Base-by-base conservation (phyloP, 2,329 filamentous ascomycete genomes). In the Apiospora koreana region DNA sequence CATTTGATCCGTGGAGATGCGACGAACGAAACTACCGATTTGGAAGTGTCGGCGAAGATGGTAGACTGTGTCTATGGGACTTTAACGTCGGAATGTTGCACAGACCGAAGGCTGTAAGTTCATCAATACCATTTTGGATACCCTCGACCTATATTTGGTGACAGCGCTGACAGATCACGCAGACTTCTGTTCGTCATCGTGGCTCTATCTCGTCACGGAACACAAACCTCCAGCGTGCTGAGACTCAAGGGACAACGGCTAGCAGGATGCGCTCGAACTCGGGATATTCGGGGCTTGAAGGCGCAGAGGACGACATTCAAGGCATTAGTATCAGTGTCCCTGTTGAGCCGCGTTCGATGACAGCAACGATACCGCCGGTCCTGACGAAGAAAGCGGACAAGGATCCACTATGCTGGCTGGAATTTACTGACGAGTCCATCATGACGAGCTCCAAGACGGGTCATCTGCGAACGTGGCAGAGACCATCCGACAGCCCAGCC, bases 71-170 rank as follows among this genome's bases (percentile, higher is more conserved):
- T 71, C 85, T 99, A 16, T 99, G 96, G 96, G 96, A 99, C 83
- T 99, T 99, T 80, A 97, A 92, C 74, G 94, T 97, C 54, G 94
- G 94, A 75, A 98, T 98, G 95, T 86, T 99, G 76, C 93, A 97
- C 81, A 89, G 95, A 71, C 95, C 96, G 25, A 95, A 95, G 82
- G 92, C 89, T 75, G 93, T 94, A 84, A 78, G 92, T 88, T 68
- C 67, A 72, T 68, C 10, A 74, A 23, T 65, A 43, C 12, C 10
- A 9, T 23, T 25, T 12, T 23, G 21, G 12, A 23, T 6, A 23
- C 23, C 31, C 31, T 21, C 64, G 5, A 35, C 23, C 28, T 50
- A 7, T 64, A n/a, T 35, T 35, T 35, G 12, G 23, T 14, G 31
- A 3, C 12, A 46, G 3, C 35, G 14, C 43, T 54, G 28, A 68